Evolutionary conservation across 495 filamentous ascomycete genomes (phyloP).

Genomic region (Penicillium robsamsonii): DNA sequence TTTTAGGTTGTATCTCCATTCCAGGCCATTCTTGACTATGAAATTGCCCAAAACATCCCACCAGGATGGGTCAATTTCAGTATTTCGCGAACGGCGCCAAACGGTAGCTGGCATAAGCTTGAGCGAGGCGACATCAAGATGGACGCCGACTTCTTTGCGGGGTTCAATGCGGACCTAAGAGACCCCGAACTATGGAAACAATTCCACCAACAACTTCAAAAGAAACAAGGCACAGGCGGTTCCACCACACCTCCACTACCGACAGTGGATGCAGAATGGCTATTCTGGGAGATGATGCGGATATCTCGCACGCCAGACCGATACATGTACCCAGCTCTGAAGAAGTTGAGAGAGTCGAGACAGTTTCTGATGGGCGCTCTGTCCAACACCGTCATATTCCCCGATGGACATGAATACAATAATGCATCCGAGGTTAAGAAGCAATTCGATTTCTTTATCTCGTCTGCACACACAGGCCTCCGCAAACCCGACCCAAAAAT

Average conservation of each 20-base stretch:
- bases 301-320: conserved; percentile 69
- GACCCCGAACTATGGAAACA: conserved; percentile 62
- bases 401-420: conserved; percentile 60
- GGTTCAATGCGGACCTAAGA: conserved; percentile 72
- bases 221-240: conserved; percentile 28
- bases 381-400: conserved; percentile 85
- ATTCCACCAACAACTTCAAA: conserved; percentile 47
- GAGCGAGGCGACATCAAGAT: conserved; percentile 73
- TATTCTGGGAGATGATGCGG: conserved; percentile 95
- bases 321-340: conserved; percentile 83
- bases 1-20: conserved; percentile 83
- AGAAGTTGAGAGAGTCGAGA: conserved; percentile 59
- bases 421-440: conserved; percentile 49
- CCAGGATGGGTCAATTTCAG: conserved; percentile 87
- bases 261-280: conserved; percentile 68
- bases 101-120: conserved; percentile 82
- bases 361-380: conserved; percentile 75
- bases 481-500: conserved; percentile 83
- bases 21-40: conserved; percentile 88
- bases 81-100: conserved; percentile 73
- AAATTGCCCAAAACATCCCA: conserved; percentile 69
- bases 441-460: conserved; percentile 81
- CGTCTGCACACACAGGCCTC: conserved; percentile 79
- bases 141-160: conserved; percentile 70
- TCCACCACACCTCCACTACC: conserved; percentile 61